A percentile compares a stretch with the other conserved stretches of the same genome.
Conservation (phyloP, 1,284 basidiomycete species). For the Ustilago xerochloae region DNA sequence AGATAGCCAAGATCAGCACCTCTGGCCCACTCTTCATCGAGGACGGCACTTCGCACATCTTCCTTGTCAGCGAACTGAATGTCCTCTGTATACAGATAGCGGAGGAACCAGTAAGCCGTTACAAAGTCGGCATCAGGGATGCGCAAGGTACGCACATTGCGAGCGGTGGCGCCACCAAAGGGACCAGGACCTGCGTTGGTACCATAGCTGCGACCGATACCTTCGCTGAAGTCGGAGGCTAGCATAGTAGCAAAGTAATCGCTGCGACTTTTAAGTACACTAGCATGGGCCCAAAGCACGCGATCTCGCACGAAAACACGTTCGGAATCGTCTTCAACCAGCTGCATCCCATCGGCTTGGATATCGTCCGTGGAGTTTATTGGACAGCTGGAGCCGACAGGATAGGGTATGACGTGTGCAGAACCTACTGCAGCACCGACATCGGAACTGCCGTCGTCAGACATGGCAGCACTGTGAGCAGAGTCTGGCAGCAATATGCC, state of each 20-base stretch:
- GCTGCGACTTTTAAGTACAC: constrained; percentile 70
- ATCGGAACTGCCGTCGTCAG: constrained; percentile 13
- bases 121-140: constrained; percentile 85
- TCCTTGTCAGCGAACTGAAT: constrained; percentile 64
- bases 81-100: constrained; percentile 80
- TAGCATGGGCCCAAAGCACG: constrained; percentile 81
- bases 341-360: constrained; percentile 13
- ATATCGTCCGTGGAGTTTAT: constrained; percentile 7
- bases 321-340: constrained; percentile 18
- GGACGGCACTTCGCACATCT: constrained; percentile 55
- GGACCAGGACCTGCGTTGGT: constrained; percentile 5
- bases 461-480: neutral
- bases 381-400: constrained; percentile 27
- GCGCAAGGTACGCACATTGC: constrained; percentile 72
- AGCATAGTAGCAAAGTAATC: constrained; percentile 86
- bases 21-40: constrained; percentile 61
- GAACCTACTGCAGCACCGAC: neutral
- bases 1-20: constrained; percentile 22
- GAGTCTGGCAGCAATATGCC: constrained; percentile 36
- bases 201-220: constrained; percentile 29
- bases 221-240: constrained; percentile 73
- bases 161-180: neutral
- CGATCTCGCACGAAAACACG: constrained; percentile 62
- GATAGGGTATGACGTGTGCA: constrained; percentile 27
- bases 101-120: constrained; percentile 84